phyloP scores from a whole-genome alignment of 176 grass and related monocot species.

The Avena atlantica region DNA sequence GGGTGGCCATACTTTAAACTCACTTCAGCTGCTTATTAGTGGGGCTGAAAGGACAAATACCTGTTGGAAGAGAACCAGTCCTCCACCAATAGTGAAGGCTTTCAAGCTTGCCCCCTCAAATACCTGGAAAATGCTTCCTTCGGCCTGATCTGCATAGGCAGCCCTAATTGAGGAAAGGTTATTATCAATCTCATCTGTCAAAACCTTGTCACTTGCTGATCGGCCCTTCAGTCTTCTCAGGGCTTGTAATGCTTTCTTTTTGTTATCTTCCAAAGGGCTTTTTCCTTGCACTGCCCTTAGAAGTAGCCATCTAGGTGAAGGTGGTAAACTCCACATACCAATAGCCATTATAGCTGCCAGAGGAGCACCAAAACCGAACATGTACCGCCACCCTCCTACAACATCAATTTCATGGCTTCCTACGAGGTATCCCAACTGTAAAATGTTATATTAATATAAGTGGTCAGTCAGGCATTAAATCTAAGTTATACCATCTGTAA shows the following conservation, averaged over 20 bases:
- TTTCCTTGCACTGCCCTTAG: constrained; percentile 89
- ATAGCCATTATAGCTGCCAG: constrained; percentile 83
- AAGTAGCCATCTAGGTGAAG: constrained; percentile 93
- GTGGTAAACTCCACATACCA: constrained; percentile 77
- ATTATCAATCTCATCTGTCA: constrained; percentile 73
- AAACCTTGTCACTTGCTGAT: constrained; percentile 62
- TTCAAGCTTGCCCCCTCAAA: constrained; percentile 95
- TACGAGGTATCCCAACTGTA: constrained; percentile 84
- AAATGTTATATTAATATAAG: constrained; percentile 37
- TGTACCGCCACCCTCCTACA: constrained; percentile 92
- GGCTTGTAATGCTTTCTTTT: constrained; percentile 76
- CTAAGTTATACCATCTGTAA: not conserved
- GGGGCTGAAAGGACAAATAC: constrained; percentile 47
- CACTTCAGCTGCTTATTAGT: constrained; percentile 8
- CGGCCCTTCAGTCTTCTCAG: constrained; percentile 66
- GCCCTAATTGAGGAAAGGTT: constrained; percentile 79
- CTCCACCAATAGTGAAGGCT: constrained; percentile 93
- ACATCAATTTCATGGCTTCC: constrained; percentile 77
- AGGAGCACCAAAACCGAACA: constrained; percentile 84
- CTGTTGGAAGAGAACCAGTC: constrained; percentile 96
- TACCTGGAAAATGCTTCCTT: constrained; percentile 81
- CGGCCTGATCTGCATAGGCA: constrained; percentile 71
- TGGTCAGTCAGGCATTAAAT: constrained; percentile 33
- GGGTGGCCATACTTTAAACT: constrained; percentile 17
- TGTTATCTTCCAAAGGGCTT: constrained; percentile 68